A percentile compares a stretch with the other conserved stretches of the same genome.
These are phyloP conservation scores for Barbarea vulgaris DNA, from an alignment of 345 rosid genomes.

Conservation along the genomic window DNA sequence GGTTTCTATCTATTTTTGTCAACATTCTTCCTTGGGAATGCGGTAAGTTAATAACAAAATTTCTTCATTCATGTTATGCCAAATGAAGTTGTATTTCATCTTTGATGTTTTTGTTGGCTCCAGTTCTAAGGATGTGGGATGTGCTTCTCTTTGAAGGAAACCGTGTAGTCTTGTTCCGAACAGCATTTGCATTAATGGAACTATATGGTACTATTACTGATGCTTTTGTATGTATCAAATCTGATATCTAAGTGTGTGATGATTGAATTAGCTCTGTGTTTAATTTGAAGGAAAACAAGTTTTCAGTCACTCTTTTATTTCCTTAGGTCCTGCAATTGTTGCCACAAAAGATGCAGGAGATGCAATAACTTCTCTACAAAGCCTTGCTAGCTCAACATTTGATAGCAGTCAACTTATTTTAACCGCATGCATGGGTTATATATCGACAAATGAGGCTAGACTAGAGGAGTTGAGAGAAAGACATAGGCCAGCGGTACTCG, in stretches of 20 bases:
- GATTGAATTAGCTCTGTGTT: neutral
- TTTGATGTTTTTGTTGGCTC: slow-evolving; percentile 29
- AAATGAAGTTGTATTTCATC: slow-evolving; percentile 8
- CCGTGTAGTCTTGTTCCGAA: slow-evolving; percentile 90
- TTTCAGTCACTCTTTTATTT: slow-evolving; percentile 19
- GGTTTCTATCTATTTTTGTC: slow-evolving; percentile 96
- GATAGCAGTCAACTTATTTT: slow-evolving; percentile 96
- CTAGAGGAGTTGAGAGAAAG: slow-evolving; percentile 71
- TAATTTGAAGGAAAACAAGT: neutral
- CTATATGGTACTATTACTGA: slow-evolving; percentile 62
- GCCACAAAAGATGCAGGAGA: slow-evolving; percentile 93
- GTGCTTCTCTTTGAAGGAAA: slow-evolving; percentile 95
- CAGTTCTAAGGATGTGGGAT: slow-evolving; percentile 98
- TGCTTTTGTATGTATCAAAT: slow-evolving; percentile 12
- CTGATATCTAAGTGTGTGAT: neutral
- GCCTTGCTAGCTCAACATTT: slow-evolving; percentile 91
- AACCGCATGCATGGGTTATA: slow-evolving; percentile 87
- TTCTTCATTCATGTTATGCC: slow-evolving; percentile 6
- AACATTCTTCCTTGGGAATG: slow-evolving; percentile 99
- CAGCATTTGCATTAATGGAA: slow-evolving; percentile 95
- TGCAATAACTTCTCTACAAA: slow-evolving; percentile 81
- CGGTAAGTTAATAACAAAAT: slow-evolving; percentile 53
- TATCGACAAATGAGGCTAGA: slow-evolving; percentile 71
- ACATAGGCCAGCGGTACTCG: slow-evolving; percentile 72
- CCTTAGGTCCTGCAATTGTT: slow-evolving; percentile 81